Evolutionary conservation across 495 filamentous ascomycete genomes (phyloP).

Genomic region (Emericellopsis terricola): DNA sequence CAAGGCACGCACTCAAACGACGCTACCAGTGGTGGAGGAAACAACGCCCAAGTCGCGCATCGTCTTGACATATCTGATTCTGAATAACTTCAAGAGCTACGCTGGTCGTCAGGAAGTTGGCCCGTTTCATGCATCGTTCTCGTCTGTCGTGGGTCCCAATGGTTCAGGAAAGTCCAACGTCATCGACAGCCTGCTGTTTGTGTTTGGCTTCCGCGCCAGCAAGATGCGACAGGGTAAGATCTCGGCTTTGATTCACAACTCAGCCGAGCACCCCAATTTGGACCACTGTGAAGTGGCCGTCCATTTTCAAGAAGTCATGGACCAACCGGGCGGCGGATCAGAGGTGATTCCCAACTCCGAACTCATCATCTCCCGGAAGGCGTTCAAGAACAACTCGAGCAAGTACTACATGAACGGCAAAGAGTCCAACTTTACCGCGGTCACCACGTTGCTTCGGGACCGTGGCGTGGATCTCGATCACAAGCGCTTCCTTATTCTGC

Average conservation of each 20-base stretch:
- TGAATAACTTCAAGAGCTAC: constrained; percentile 97
- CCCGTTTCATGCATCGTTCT: constrained; percentile 92
- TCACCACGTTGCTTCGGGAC: constrained; percentile 75
- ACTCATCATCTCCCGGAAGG: constrained; percentile 74
- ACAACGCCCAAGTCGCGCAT: constrained; percentile 63
- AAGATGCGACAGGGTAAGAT: constrained; percentile 99
- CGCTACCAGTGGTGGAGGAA: constrained; percentile 45
- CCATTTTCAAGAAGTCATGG: constrained; percentile 86
- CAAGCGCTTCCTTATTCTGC: constrained; percentile 92
- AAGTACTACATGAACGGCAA: constrained; percentile 90
- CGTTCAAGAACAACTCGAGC: constrained; percentile 95
- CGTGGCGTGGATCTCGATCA: constrained; percentile 90
- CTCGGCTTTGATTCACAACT: constrained; percentile 93
- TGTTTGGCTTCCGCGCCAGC: constrained; percentile 95
- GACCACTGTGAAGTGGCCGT: constrained; percentile 90
- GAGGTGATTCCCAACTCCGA: constrained; percentile 65
- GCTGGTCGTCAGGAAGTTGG: constrained; percentile 89
- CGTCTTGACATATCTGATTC: constrained; percentile 75
- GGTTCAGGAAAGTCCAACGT: constrained; percentile 98
- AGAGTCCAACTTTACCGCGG: constrained; percentile 75
- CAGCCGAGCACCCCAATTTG: constrained; percentile 65
- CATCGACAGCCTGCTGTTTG: constrained; percentile 92
- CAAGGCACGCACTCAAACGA: constrained; percentile 63
- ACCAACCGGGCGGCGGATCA: constrained; percentile 55
- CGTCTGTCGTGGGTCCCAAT: constrained; percentile 96